Evolutionary conservation across 257 asterid species (phyloP), one percentile per base, ranked within the genome.

Genomic region (Verbena officinalis): DNA sequence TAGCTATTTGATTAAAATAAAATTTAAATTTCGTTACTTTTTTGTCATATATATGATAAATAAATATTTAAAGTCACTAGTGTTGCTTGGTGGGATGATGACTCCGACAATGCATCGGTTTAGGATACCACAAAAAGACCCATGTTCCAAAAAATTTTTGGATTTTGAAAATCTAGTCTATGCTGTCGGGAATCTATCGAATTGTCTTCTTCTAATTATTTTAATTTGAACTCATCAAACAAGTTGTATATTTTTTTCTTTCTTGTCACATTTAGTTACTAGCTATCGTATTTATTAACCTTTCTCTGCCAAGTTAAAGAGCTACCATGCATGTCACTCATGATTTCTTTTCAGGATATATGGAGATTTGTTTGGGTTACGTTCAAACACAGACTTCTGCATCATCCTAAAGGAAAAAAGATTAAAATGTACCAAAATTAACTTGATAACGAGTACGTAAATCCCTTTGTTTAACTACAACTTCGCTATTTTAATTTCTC

Each of bases 81-180:
- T 34, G 49, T 19, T 64, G 48, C 33, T 34, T 64, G 45, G 55
- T 36, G 33, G 30, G 76, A 36, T 64, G 64, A 67, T 42, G 53
- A 40, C 7, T 53, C 31, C 45, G 81, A 72, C 79, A 67, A 53
- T 66, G 74, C 42, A 74, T 68, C 72, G 68, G 21, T 58, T 62
- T 65, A 73, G 67, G 68, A 78, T 67, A 76, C 67, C 62, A 68
- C 56, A 54, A 55, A 49, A 60, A 64, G 69, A 66, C 49, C 58
- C 65, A 52, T 55, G 20, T 40, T 61, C 46, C 40, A 48, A 22
- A 73, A 73, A 62, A 62, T 63, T 64, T 64, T 62, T 69, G 68
- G 89, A 80, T 78, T 65, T 75, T 70, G 83, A 51, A 78, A 78
- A 77, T 78, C 84, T 61, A 71, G 71, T 42, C 64, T 75, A 50